Evolutionary conservation across 176 grass and related monocot species (phyloP).

Genomic region (Hsuehochloa calcarea): DNA sequence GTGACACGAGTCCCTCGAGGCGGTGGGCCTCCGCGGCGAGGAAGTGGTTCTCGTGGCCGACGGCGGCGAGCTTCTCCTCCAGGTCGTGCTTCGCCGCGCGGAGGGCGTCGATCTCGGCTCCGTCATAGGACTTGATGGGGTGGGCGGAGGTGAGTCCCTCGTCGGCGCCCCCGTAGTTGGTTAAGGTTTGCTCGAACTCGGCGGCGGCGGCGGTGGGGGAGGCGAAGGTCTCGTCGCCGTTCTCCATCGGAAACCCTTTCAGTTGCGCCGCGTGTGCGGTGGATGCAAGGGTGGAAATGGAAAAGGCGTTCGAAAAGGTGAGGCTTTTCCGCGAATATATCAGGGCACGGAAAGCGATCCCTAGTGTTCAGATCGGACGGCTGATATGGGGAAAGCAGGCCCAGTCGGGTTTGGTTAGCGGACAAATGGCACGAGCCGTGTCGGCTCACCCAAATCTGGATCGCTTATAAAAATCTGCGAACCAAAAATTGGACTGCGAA

Average conservation of each 20-base stretch:
- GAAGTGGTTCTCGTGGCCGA: slow-evolving; percentile 36
- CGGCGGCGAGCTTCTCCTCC: slow-evolving; percentile 46
- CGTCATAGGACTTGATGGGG: slow-evolving; percentile 19
- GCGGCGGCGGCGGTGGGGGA: slow-evolving; percentile 33
- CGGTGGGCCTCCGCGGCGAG: slow-evolving; percentile 43
- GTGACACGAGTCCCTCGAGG: slow-evolving; percentile 38
- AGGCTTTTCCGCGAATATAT: slow-evolving; percentile 18
- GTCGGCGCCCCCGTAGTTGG: slow-evolving; percentile 22
- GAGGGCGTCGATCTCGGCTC: slow-evolving; percentile 43
- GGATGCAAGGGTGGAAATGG: slow-evolving; percentile 25
- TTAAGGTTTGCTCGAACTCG: slow-evolving; percentile 14
- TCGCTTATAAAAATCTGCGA: background rate
- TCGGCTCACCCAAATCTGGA: background rate
- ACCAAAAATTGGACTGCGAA: background rate
- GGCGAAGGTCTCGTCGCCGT: slow-evolving; percentile 54
- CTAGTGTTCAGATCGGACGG: slow-evolving; percentile 21
- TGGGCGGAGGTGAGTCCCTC: background rate
- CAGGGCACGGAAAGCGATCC: background rate
- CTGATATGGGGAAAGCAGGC: background rate
- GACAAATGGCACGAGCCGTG: background rate
- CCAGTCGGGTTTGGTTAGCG: background rate
- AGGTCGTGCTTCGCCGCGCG: slow-evolving; percentile 47
- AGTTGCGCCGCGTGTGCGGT: slow-evolving; percentile 21
- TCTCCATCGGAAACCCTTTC: slow-evolving; percentile 47
- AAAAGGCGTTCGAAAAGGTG: background rate